Evolutionary conservation across 768 basidiomycete species (phyloP).

Genomic region (Lactarius deliciosus): DNA sequence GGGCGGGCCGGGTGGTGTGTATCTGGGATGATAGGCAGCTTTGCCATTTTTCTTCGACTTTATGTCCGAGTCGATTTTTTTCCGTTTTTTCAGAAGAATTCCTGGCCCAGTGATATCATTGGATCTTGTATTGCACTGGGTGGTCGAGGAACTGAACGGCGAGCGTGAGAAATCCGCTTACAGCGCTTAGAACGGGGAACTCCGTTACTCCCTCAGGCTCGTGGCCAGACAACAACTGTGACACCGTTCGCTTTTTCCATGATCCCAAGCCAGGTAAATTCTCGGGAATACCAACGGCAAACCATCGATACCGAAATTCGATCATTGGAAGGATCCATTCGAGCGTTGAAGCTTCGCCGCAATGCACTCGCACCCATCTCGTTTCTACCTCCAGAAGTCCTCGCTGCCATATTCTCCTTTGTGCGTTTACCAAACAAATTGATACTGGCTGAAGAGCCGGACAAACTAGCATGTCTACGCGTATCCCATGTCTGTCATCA

Average conservation of each 20-base stretch:
- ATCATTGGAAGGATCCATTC: neutral
- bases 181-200: too few relatives aligned
- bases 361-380: neutral
- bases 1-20: too few relatives aligned
- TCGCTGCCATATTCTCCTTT: neutral
- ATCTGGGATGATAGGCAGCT: too few relatives aligned
- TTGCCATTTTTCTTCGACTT: too few relatives aligned
- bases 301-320: neutral
- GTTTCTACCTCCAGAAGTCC: neutral
- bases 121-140: too few relatives aligned
- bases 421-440: neutral
- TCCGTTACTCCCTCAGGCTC: too few relatives aligned
- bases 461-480: neutral
- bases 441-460: neutral
- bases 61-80: too few relatives aligned
- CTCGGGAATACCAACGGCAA: neutral
- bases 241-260: neutral
- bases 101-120: too few relatives aligned
- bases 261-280: neutral
- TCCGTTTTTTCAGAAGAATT: too few relatives aligned
- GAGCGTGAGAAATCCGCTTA: too few relatives aligned
- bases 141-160: too few relatives aligned
- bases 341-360: neutral
- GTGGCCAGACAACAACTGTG: neutral
- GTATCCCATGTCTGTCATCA: neutral